Percentiles rank a stretch among this genome's conserved stretches.
These are phyloP conservation scores for Arthromyces matolae DNA, from an alignment of 768 basidiomycete species.

Conservation along the genomic window DNA sequence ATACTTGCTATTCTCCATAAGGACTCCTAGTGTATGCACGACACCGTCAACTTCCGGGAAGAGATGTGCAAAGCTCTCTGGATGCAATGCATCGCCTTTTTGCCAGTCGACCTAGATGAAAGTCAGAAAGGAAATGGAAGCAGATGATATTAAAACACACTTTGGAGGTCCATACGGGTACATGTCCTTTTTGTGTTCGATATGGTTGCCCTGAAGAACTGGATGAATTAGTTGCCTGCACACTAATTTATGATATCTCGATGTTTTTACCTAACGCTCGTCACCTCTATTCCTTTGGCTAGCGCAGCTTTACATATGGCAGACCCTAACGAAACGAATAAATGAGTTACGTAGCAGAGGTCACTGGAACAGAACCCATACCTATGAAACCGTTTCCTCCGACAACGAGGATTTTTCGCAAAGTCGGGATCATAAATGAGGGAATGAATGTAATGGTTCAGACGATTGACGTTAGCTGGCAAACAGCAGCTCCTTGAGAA, in stretches of 20 bases:
- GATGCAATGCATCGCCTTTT: slow-evolving; percentile 76
- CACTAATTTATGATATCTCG: too few species aligned
- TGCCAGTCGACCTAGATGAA: slow-evolving; percentile 78
- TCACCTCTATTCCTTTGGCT: slow-evolving; percentile 78
- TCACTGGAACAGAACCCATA: slow-evolving; percentile 21
- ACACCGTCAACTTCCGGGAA: slow-evolving; percentile 69
- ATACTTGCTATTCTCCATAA: slow-evolving; percentile 79
- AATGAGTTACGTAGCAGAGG: slow-evolving; percentile 1
- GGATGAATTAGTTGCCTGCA: background rate
- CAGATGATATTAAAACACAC: slow-evolving; percentile 36
- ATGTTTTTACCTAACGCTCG: slow-evolving; percentile 72
- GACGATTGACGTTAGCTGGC: background rate
- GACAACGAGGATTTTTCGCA: slow-evolving; percentile 78
- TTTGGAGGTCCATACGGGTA: slow-evolving; percentile 80
- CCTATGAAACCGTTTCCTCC: slow-evolving; percentile 99
- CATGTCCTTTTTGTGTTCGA: slow-evolving; percentile 84
- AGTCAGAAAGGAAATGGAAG: background rate
- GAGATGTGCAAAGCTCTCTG: slow-evolving; percentile 65
- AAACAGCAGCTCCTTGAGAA: background rate
- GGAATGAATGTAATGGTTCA: background rate
- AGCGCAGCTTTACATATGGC: slow-evolving; percentile 89
- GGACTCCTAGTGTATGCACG: slow-evolving; percentile 90
- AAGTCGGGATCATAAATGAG: slow-evolving; percentile 28
- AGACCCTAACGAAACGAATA: slow-evolving; percentile 63
- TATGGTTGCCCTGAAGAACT: slow-evolving; percentile 89